Percentiles rank a stretch among this genome's conserved stretches.
phyloP scores from a whole-genome alignment of 768 basidiomycete genomes.

The Suillus ampliporus region DNA sequence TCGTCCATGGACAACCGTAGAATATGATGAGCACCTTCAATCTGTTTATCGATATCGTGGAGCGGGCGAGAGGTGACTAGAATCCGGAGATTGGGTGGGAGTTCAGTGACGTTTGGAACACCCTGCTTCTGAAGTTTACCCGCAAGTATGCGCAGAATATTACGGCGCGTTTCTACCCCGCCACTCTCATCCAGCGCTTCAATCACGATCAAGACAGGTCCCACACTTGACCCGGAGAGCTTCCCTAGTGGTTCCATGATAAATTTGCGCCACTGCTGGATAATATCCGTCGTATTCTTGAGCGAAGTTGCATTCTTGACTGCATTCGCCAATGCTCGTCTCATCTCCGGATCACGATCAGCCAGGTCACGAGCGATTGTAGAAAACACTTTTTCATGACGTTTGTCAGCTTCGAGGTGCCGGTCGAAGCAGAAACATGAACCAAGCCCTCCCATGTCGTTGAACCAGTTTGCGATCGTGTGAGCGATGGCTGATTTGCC shows the following conservation, averaged over 20 bases:
- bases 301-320: conserved; percentile 5
- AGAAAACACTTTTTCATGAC: conserved; percentile 28
- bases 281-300: neutral
- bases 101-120: neutral
- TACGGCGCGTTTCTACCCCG: conserved; percentile 11
- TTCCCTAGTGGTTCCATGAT: conserved; percentile 18
- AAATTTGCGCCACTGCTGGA: conserved; percentile 23
- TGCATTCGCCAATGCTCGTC: neutral
- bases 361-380: conserved; percentile 36
- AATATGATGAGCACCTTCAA: neutral
- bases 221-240: conserved; percentile 7
- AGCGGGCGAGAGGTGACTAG: conserved; percentile 17
- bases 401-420: neutral
- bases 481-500: conserved; percentile 37
- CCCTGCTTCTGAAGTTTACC: neutral
- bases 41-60: neutral
- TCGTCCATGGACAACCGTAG: conserved; percentile 1
- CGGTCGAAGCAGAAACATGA: conserved; percentile 26
- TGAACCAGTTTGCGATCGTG: conserved; percentile 18
- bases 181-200: conserved; percentile 30
- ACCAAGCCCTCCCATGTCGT: conserved; percentile 21
- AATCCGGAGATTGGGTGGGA: conserved; percentile 16
- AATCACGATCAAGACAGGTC: conserved; percentile 30
- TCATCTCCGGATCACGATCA: conserved; percentile 16
- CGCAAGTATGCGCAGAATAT: conserved; percentile 27